Percentiles rank a stretch among this genome's conserved stretches.
phyloP scores from a whole-genome alignment of 2,329 filamentous ascomycete genomes.

The Bisporella sp. region DNA sequence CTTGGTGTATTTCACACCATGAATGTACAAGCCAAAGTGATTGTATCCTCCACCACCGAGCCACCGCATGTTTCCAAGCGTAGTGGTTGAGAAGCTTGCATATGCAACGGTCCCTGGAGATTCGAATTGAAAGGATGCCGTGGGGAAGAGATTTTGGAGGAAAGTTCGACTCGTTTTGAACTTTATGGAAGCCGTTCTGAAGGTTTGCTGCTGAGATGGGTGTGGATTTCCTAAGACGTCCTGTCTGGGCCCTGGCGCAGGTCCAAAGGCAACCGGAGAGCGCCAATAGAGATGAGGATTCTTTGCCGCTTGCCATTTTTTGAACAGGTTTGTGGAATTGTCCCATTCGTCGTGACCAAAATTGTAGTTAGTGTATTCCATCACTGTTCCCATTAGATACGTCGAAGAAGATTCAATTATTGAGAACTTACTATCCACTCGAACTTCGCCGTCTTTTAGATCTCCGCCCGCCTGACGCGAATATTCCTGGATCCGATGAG shows the following conservation, averaged over 20 bases:
- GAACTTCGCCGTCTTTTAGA: constrained; percentile 33
- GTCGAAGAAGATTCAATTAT: constrained; percentile 24
- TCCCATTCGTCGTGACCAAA: constrained; percentile 48
- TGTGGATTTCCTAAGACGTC: constrained; percentile 5
- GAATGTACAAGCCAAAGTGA: constrained; percentile 51
- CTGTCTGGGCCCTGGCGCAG: constrained; percentile 20
- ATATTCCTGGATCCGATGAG: constrained; percentile 49
- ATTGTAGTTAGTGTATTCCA: constrained; percentile 32
- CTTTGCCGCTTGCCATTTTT: constrained; percentile 36
- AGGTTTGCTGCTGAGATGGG: constrained; percentile 1
- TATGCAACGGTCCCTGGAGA: constrained; percentile 23
- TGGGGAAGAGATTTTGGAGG: constrained; percentile 32
- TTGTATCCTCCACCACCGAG: constrained; percentile 52
- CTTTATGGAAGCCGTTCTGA: constrained; percentile 27
- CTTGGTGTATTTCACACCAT: constrained; percentile 49
- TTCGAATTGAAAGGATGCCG: constrained; percentile 21
- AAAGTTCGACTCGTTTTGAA: constrained; percentile 33
- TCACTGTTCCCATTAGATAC: constrained; percentile 10
- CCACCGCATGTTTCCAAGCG: constrained; percentile 47
- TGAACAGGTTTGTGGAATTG: constrained; percentile 37
- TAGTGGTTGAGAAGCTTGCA: constrained; percentile 32
- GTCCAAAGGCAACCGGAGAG: constrained; percentile 34
- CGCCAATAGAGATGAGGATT: constrained; percentile 28
- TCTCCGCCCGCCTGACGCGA: constrained; percentile 47
- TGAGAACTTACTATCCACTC: constrained; percentile 36